These are phyloP conservation scores for Globisporangium splendens DNA, from an alignment of 352 stramenopile genomes.

Conservation along the genomic window DNA sequence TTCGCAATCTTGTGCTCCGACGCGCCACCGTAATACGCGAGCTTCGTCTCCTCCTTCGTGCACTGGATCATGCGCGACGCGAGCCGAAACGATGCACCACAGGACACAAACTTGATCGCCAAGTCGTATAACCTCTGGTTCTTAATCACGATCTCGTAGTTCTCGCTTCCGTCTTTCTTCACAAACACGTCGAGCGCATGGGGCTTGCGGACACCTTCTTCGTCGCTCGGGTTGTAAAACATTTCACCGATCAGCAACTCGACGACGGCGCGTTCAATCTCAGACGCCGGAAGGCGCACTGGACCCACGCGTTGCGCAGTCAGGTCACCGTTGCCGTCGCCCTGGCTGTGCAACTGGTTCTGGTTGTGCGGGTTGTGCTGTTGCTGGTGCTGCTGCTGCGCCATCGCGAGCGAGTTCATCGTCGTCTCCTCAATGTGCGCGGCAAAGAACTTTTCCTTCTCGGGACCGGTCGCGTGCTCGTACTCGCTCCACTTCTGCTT, in stretches of 20 bases:
- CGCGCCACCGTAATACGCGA: constrained; percentile 44
- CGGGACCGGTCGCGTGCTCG: constrained; percentile 38
- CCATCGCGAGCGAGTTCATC: constrained; percentile 23
- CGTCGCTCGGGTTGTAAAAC: constrained; percentile 46
- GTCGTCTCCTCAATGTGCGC: constrained; percentile 31
- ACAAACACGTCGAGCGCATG: constrained; percentile 49
- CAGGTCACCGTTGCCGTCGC: background rate
- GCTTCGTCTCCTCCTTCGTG: constrained; percentile 55
- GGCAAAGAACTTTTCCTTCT: constrained; percentile 59
- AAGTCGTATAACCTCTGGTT: constrained; percentile 65
- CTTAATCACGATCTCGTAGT: constrained; percentile 59
- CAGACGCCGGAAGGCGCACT: constrained; percentile 43
- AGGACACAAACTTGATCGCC: constrained; percentile 59
- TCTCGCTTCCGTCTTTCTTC: constrained; percentile 27
- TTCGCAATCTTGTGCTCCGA: constrained; percentile 42
- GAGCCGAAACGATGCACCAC: constrained; percentile 51
- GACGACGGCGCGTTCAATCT: constrained; percentile 57
- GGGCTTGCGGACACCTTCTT: constrained; percentile 31
- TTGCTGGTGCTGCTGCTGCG: constrained; percentile 20
- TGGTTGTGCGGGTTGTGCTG: background rate
- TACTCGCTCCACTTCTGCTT: constrained; percentile 62
- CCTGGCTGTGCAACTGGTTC: background rate
- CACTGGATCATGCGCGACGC: constrained; percentile 53
- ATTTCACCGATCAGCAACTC: constrained; percentile 49
- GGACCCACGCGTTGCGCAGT: constrained; percentile 22